phyloP scores from a whole-genome alignment of 2,329 filamentous ascomycete genomes.

The Clonostachys rosea region DNA sequence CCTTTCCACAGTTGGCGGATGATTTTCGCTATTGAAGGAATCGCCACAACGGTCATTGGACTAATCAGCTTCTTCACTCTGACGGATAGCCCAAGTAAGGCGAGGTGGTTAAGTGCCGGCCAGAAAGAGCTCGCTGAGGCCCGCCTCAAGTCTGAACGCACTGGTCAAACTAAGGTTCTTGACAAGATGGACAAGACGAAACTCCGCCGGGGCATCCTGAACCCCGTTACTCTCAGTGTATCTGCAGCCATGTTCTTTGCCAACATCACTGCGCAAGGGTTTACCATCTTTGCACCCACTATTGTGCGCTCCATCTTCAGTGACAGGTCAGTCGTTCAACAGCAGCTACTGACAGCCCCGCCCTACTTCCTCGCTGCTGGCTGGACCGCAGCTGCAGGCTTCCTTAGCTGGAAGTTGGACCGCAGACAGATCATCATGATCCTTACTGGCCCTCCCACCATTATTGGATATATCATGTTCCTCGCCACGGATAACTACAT shows the following conservation, averaged over 20 bases:
- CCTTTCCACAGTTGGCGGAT: slow-evolving; percentile 41
- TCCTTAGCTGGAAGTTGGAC: slow-evolving; percentile 57
- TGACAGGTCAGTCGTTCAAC: slow-evolving; percentile 44
- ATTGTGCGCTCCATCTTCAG: slow-evolving; percentile 60
- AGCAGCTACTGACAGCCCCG: slow-evolving; percentile 68
- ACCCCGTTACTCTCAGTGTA: slow-evolving; percentile 45
- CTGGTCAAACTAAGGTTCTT: slow-evolving; percentile 12
- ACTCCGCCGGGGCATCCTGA: slow-evolving; percentile 19
- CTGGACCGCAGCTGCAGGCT: slow-evolving; percentile 58
- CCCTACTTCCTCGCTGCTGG: slow-evolving; percentile 66
- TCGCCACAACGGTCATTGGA: slow-evolving; percentile 18
- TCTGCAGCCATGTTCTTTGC: slow-evolving; percentile 31
- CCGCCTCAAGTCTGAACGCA: slow-evolving; percentile 23
- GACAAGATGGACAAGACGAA: slow-evolving; percentile 25
- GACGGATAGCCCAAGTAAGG: slow-evolving; percentile 25
- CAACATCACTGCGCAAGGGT: slow-evolving; percentile 21
- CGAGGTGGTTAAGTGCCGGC: slow-evolving; percentile 20
- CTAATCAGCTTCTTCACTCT: slow-evolving; percentile 21
- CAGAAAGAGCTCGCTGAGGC: slow-evolving; percentile 24
- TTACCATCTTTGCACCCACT: slow-evolving; percentile 25
- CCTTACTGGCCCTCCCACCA: slow-evolving; percentile 54
- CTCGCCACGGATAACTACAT: slow-evolving; percentile 45
- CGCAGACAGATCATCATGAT: slow-evolving; percentile 57
- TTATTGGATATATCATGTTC: slow-evolving; percentile 69
- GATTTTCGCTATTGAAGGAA: slow-evolving; percentile 54